Percentiles rank a stretch among this genome's conserved stretches.
These are phyloP conservation scores for Lipomyces orientalis DNA, from an alignment of 805 yeast species.

Conservation along the genomic window DNA sequence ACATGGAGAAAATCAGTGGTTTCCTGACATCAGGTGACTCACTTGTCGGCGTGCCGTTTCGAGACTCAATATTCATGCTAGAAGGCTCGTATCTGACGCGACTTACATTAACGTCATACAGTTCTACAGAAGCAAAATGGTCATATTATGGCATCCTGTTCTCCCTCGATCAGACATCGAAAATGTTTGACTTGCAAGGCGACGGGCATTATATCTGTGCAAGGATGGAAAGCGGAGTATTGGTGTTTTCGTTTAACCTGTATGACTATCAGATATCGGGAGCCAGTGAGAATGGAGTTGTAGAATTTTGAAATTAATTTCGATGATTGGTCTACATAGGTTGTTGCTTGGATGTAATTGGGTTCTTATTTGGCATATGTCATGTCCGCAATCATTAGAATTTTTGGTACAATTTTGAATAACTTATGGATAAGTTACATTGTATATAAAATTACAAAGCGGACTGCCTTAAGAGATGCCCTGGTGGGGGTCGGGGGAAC, in stretches of 20 bases:
- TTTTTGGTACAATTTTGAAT: neutral
- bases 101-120: constrained; percentile 32
- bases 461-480: too few relatives aligned
- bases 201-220: constrained; percentile 38
- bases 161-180: constrained; percentile 35
- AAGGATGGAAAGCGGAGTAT: constrained; percentile 34
- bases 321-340: neutral
- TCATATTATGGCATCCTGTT: constrained; percentile 34
- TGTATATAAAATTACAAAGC: too few relatives aligned
- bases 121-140: constrained; percentile 29
- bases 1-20: constrained; percentile 23
- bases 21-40: constrained; percentile 36
- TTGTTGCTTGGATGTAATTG: neutral
- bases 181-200: constrained; percentile 37
- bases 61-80: constrained; percentile 36
- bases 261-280: constrained; percentile 30
- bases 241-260: constrained; percentile 35
- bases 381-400: neutral
- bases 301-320: constrained; percentile 4
- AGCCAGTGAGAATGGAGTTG: constrained; percentile 11
- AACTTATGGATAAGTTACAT: too few relatives aligned
- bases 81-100: constrained; percentile 37
- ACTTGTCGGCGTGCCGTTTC: constrained; percentile 36
- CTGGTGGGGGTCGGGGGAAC: too few relatives aligned
- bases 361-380: neutral